These are phyloP conservation scores for Acanthochlamys bracteata DNA, from an alignment of 106 monocot species.

Conservation along the genomic window DNA sequence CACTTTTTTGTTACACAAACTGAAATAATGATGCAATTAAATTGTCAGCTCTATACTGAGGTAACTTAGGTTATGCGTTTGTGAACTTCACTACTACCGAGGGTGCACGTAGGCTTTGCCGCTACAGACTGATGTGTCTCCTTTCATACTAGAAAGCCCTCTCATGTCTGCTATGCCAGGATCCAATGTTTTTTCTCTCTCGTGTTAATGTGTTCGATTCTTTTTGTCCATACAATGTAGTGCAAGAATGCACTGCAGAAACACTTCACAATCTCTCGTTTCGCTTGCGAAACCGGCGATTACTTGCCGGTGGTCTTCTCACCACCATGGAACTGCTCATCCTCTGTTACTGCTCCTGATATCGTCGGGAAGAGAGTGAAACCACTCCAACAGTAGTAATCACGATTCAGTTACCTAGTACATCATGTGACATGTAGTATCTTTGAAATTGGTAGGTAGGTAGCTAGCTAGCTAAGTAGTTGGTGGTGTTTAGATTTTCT, in stretches of 20 bases:
- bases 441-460: too few relatives aligned
- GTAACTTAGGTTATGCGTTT: constrained; percentile 40
- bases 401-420: too few relatives aligned
- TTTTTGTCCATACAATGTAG: constrained; percentile 5
- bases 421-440: too few relatives aligned
- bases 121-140: constrained; percentile 16
- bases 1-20: neutral
- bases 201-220: neutral
- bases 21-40: neutral
- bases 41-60: neutral
- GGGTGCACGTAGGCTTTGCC: constrained; percentile 21
- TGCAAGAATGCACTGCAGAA: constrained; percentile 22
- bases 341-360: constrained; percentile 5
- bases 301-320: constrained; percentile 32
- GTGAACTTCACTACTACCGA: constrained; percentile 36
- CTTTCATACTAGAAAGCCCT: constrained; percentile 30
- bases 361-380: constrained; percentile 6
- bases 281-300: constrained; percentile 27
- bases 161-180: constrained; percentile 29
- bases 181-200: constrained; percentile 16
- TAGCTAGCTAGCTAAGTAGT: too few relatives aligned
- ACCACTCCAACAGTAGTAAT: neutral
- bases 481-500: too few relatives aligned
- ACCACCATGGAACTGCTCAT: constrained; percentile 26
- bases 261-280: constrained; percentile 26